These are phyloP conservation scores for Ilyonectria destructans DNA, from an alignment of 2,329 filamentous ascomycete genomes.

Conservation along the genomic window DNA sequence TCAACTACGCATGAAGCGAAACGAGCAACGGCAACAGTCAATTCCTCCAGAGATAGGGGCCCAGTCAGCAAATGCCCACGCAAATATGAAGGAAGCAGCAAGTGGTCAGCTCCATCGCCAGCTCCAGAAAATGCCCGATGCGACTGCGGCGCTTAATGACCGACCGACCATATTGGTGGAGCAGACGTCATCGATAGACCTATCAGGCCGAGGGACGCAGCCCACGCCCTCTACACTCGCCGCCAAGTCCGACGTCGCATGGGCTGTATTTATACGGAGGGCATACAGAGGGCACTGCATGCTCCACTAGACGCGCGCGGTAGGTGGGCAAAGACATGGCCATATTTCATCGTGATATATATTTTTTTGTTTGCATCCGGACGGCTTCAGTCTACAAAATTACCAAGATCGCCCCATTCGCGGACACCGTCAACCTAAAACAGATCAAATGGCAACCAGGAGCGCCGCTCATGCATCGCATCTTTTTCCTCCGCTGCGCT, in stretches of 20 bases:
- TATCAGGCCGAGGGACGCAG: conserved; percentile 35
- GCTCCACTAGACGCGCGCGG: not conserved
- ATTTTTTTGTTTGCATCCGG: conserved; percentile 33
- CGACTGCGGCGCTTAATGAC: conserved; percentile 44
- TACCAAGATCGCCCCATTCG: conserved; percentile 26
- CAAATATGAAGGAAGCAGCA: conserved; percentile 23
- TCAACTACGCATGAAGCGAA: conserved; percentile 33
- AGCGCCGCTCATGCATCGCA: conserved; percentile 19
- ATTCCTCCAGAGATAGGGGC: conserved; percentile 15
- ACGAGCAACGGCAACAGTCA: conserved; percentile 17
- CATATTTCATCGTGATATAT: conserved; percentile 39
- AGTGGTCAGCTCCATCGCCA: conserved; percentile 29
- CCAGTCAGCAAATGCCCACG: not conserved
- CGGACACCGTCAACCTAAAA: conserved; percentile 31
- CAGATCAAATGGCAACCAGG: conserved; percentile 32
- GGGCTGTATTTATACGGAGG: conserved; percentile 9
- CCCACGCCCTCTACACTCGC: conserved; percentile 31
- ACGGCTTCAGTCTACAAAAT: conserved; percentile 39
- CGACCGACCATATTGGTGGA: conserved; percentile 44
- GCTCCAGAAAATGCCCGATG: conserved; percentile 36
- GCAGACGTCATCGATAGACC: conserved; percentile 45
- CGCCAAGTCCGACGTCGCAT: conserved; percentile 43
- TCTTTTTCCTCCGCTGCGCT: conserved; percentile 34
- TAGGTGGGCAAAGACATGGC: not conserved
- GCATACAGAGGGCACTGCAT: not conserved